A percentile compares a stretch with the other conserved stretches of the same genome.
phyloP scores from a whole-genome alignment of 2,329 filamentous ascomycete genomes.

The Nemania serpens region DNA sequence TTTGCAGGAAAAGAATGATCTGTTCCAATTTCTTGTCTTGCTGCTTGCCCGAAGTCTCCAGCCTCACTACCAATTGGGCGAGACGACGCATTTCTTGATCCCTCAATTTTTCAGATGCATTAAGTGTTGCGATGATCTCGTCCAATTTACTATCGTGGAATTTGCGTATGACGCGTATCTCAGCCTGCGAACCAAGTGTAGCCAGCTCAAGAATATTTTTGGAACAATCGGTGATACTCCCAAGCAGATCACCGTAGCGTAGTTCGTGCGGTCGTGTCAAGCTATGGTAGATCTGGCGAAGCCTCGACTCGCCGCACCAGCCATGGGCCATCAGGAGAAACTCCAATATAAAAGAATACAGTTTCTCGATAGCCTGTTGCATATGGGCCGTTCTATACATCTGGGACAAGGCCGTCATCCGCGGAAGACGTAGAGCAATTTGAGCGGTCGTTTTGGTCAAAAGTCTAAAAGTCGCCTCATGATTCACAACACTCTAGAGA shows the following conservation, averaged over 20 bases:
- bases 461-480: not conserved
- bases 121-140: too few species aligned
- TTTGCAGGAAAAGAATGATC: too few species aligned
- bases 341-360: not conserved
- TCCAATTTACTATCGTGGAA: too few species aligned
- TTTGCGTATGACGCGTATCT: too few species aligned
- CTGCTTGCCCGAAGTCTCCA: too few species aligned
- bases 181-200: not conserved
- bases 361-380: not conserved
- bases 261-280: not conserved
- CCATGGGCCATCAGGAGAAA: slow-evolving; percentile 1
- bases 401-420: not conserved
- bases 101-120: too few species aligned
- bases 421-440: not conserved
- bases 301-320: not conserved
- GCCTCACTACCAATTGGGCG: too few species aligned
- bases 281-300: not conserved
- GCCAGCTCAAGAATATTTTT: not conserved
- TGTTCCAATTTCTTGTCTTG: too few species aligned
- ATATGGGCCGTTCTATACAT: not conserved
- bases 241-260: not conserved
- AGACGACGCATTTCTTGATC: too few species aligned
- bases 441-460: not conserved
- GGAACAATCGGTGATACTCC: not conserved
- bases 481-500: not conserved